Percentiles rank a stretch among this genome's conserved stretches.
These are phyloP conservation scores for Gentiana macrophylla DNA, from an alignment of 257 asterid species.

Conservation along the genomic window DNA sequence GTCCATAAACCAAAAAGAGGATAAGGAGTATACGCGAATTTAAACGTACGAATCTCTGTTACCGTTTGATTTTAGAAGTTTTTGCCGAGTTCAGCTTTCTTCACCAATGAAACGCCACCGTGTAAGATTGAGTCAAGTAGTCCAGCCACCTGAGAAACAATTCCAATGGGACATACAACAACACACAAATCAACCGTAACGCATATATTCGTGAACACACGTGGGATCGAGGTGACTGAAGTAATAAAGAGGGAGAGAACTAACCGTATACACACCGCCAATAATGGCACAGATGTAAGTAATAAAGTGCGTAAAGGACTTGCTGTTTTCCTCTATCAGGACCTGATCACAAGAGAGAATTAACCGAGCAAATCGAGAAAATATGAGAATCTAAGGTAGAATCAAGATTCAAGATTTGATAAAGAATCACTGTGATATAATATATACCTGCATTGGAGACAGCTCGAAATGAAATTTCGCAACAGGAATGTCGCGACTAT, in stretches of 20 bases:
- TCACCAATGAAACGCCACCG: conserved; percentile 50
- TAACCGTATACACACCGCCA: conserved; percentile 91
- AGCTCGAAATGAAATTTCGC: conserved; percentile 82
- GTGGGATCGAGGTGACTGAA: neutral
- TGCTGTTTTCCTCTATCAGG: conserved; percentile 53
- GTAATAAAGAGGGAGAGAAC: conserved; percentile 20
- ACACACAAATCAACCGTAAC: too few species aligned
- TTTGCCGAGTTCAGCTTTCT: conserved; percentile 81
- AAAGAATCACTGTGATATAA: neutral
- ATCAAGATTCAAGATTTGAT: neutral
- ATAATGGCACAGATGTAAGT: conserved; percentile 82
- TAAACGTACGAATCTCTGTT: too few species aligned
- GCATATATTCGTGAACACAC: too few species aligned
- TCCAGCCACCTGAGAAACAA: conserved; percentile 76
- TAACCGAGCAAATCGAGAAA: neutral
- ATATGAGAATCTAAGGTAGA: too few species aligned
- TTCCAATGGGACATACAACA: neutral
- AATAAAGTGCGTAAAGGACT: conserved; percentile 74
- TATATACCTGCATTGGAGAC: conserved; percentile 85
- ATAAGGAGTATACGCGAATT: too few species aligned
- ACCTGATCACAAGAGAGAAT: conserved; percentile 30
- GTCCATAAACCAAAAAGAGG: too few species aligned
- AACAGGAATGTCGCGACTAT: conserved; percentile 66
- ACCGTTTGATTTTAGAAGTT: conserved; percentile 30
- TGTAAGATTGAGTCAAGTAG: conserved; percentile 70